Evolutionary conservation across 306 rosid genomes (phyloP).

Genomic region (Notholithocarpus densiflorus): DNA sequence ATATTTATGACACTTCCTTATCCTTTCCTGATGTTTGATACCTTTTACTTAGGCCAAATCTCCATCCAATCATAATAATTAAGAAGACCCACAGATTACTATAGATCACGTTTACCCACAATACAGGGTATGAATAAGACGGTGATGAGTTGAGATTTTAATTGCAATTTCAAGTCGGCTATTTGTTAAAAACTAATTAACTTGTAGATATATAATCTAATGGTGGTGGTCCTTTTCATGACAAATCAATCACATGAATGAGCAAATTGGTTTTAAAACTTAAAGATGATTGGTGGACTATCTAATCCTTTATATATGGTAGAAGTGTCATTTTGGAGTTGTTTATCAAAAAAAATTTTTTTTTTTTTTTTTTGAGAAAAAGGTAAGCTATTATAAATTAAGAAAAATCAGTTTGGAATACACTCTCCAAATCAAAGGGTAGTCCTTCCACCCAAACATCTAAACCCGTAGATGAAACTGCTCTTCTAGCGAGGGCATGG

Average conservation of each 20-base stretch:
- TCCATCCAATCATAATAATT: neutral
- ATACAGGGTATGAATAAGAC: neutral
- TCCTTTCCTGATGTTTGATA: neutral
- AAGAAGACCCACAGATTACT: constrained; percentile 4
- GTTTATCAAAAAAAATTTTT: constrained; percentile 72
- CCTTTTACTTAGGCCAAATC: neutral
- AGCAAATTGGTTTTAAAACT: neutral
- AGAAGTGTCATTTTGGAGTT: constrained; percentile 31
- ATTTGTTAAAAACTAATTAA: constrained; percentile 17
- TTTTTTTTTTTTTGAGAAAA: too few species aligned
- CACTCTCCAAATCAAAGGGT: too few species aligned
- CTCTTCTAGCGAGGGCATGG: accelerated
- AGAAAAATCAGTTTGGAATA: too few species aligned
- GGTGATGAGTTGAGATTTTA: neutral
- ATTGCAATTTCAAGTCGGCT: neutral
- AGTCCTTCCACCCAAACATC: too few species aligned
- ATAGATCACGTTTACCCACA: constrained; percentile 2
- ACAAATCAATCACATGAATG: neutral
- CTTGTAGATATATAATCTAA: neutral
- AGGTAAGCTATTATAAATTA: too few species aligned
- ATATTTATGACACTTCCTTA: neutral
- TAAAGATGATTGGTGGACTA: constrained; percentile 23
- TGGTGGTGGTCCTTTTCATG: neutral
- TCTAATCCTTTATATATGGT: constrained; percentile 14
- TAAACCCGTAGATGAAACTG: too few species aligned